A percentile compares a stretch with the other conserved stretches of the same genome.
Conservation (phyloP, 805 yeast species). For the Wickerhamomyces queroliae region DNA sequence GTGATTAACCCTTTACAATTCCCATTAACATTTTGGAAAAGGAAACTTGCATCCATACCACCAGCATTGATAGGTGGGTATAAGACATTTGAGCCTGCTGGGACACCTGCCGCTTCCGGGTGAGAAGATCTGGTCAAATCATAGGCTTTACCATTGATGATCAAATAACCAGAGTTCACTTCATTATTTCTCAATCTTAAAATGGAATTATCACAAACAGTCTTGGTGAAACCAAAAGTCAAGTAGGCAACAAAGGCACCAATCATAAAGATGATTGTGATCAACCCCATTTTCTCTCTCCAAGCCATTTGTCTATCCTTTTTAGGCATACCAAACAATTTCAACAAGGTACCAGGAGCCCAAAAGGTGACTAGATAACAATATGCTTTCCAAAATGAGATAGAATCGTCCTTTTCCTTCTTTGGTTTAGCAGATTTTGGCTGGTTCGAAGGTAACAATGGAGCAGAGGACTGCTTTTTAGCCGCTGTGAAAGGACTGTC, state of each 20-base stretch:
- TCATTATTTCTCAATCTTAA: slow-evolving; percentile 54
- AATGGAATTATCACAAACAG: slow-evolving; percentile 56
- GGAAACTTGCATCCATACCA: slow-evolving; percentile 75
- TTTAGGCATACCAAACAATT: slow-evolving; percentile 69
- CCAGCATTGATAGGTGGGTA: slow-evolving; percentile 88
- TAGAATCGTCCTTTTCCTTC: slow-evolving; percentile 10
- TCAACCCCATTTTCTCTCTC: slow-evolving; percentile 90
- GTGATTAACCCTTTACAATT: slow-evolving; percentile 75
- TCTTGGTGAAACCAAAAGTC: slow-evolving; percentile 84
- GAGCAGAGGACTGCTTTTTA: slow-evolving; percentile 2
- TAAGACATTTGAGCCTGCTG: slow-evolving; percentile 61
- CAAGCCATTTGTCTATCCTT: slow-evolving; percentile 89
- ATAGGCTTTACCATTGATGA: slow-evolving; percentile 80
- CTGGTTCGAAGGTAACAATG: not conserved
- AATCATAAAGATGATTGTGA: slow-evolving; percentile 64
- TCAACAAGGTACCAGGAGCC: slow-evolving; percentile 77
- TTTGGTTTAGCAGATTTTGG: not conserved
- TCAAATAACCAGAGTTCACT: slow-evolving; percentile 54
- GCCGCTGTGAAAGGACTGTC: slow-evolving; percentile 18
- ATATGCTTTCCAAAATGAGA: slow-evolving; percentile 71
- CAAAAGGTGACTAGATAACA: slow-evolving; percentile 82
- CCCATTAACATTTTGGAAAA: slow-evolving; percentile 90
- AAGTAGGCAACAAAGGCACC: slow-evolving; percentile 80
- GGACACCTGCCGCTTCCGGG: slow-evolving; percentile 78
- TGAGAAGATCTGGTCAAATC: slow-evolving; percentile 66